Percentiles rank a stretch among this genome's conserved stretches.
Conservation (phyloP, 2,329 filamentous ascomycete species). For the Fusarium floridanum region DNA sequence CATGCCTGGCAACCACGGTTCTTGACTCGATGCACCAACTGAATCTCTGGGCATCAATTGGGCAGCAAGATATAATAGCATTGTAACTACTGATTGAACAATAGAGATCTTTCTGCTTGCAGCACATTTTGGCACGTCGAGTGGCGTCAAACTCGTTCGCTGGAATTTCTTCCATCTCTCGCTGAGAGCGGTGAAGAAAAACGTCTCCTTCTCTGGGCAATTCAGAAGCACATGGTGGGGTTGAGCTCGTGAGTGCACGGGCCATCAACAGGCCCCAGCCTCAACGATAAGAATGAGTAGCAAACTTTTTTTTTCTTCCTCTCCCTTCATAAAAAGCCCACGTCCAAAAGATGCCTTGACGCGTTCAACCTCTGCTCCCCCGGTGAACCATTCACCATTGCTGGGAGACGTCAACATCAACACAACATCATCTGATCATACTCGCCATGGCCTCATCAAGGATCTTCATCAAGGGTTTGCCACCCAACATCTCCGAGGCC, state of each 20-base stretch:
- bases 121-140: constrained; percentile 9
- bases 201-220: constrained; percentile 34
- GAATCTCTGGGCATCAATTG: background rate
- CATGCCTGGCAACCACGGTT: background rate
- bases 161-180: constrained; percentile 42
- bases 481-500: constrained; percentile 85
- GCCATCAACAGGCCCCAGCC: constrained; percentile 35
- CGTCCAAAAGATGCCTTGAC: constrained; percentile 45
- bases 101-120: background rate
- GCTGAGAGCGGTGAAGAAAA: constrained; percentile 35
- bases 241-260: constrained; percentile 39
- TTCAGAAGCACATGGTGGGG: constrained; percentile 36
- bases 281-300: constrained; percentile 45
- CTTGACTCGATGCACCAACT: background rate
- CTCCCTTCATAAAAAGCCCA: constrained; percentile 42
- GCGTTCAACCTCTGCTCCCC: constrained; percentile 32
- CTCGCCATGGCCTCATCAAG: constrained; percentile 71
- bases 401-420: constrained; percentile 30
- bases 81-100: background rate
- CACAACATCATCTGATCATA: constrained; percentile 16
- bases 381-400: constrained; percentile 45
- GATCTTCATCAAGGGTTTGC: constrained; percentile 85
- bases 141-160: constrained; percentile 39
- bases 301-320: constrained; percentile 48
- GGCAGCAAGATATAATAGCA: background rate